A percentile compares a stretch with the other conserved stretches of the same genome.
These are phyloP conservation scores for Dictyostelium capitatum DNA, from an alignment of 78 protist genomes.

Conservation along the genomic window DNA sequence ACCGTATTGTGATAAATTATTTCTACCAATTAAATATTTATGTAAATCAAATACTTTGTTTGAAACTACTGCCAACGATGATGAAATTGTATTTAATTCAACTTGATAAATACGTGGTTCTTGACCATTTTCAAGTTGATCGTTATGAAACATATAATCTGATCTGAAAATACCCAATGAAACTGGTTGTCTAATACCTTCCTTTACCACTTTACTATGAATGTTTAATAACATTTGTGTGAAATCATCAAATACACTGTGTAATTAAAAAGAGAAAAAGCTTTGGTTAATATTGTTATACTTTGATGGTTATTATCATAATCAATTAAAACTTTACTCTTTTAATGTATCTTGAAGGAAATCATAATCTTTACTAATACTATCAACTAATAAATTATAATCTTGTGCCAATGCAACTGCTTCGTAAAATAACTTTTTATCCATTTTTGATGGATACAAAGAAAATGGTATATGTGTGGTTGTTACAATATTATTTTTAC, in stretches of 20 bases:
- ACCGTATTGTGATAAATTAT: background rate
- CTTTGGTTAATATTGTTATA: no score
- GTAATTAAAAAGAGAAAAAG: background rate
- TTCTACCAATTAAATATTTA: conserved; percentile 7
- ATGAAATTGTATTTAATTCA: conserved; percentile 96
- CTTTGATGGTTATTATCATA: background rate
- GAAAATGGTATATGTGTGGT: conserved; percentile 83
- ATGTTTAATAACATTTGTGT: conserved; percentile 71
- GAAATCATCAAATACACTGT: conserved; percentile 83
- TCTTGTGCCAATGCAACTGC: conserved; percentile 46
- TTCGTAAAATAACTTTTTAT: conserved; percentile 29
- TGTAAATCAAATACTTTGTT: conserved; percentile 73
- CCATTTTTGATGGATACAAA: conserved; percentile 63
- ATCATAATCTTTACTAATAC: conserved; percentile 51
- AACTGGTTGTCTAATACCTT: conserved; percentile 72
- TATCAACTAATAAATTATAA: conserved; percentile 74
- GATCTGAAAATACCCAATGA: conserved; percentile 90
- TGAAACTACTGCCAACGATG: conserved; percentile 88
- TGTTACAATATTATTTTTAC: background rate
- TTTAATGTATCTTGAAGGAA: conserved; percentile 75
- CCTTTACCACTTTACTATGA: conserved; percentile 34
- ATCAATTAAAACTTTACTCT: conserved; percentile 18
- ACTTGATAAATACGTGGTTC: conserved; percentile 83
- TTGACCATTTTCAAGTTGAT: background rate
- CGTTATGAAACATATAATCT: conserved; percentile 95